Evolutionary conservation across 345 rosid species (phyloP).

Genomic region (Eucalyptus shirleyi): DNA sequence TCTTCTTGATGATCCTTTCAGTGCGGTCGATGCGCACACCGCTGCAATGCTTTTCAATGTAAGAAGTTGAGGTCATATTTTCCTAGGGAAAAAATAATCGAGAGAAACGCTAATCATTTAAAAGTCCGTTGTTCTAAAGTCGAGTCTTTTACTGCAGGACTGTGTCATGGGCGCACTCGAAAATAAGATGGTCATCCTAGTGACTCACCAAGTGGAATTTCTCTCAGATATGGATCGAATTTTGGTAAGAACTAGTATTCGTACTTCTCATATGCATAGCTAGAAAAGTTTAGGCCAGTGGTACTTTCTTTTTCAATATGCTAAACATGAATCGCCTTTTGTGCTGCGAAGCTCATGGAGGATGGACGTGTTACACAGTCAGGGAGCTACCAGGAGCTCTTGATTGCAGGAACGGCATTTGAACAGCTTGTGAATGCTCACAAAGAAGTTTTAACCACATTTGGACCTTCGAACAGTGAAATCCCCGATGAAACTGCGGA

Average conservation of each 20-base stretch:
- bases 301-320: not conserved
- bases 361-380: constrained; percentile 42
- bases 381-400: constrained; percentile 52
- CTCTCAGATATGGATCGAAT: constrained; percentile 53
- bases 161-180: constrained; percentile 48
- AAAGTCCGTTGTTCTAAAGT: not conserved
- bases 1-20: constrained; percentile 77
- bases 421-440: constrained; percentile 73
- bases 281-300: not conserved
- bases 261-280: not conserved
- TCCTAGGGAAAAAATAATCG: not conserved
- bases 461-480: constrained; percentile 17
- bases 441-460: constrained; percentile 31
- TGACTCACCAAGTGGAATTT: constrained; percentile 85
- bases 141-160: constrained; percentile 30
- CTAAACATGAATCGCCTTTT: not conserved
- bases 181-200: constrained; percentile 58
- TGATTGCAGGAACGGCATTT: constrained; percentile 44
- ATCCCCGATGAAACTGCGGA: not conserved
- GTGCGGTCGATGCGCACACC: constrained; percentile 82
- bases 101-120: not conserved
- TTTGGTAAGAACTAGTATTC: constrained; percentile 15
- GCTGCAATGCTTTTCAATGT: constrained; percentile 64
- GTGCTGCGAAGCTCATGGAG: constrained; percentile 37
- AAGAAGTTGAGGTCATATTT: not conserved